Conservation (phyloP, 1,284 basidiomycete genomes). For the Gymnopus androsaceus region DNA sequence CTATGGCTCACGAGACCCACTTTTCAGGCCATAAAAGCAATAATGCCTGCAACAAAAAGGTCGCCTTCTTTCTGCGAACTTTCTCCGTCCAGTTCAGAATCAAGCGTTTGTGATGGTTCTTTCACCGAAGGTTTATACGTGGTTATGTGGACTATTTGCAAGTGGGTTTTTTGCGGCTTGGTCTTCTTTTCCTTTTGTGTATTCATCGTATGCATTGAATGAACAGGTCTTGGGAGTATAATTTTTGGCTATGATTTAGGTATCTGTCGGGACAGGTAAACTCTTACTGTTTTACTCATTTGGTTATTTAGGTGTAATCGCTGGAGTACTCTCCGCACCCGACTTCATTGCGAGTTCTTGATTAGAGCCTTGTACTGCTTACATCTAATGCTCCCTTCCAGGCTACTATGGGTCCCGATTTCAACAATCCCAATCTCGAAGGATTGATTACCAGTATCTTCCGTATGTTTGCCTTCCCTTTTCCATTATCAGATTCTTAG, state of each 20-base stretch:
- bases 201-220: conserved; percentile 31
- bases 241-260: conserved; percentile 46
- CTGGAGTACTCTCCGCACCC: conserved; percentile 36
- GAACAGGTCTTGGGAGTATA: conserved; percentile 45
- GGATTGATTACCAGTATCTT: conserved; percentile 44
- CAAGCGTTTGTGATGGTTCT: conserved; percentile 30
- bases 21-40: background rate
- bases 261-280: too few species aligned
- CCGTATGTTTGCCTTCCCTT: conserved; percentile 25
- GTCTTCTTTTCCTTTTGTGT: conserved; percentile 41
- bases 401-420: conserved; percentile 38
- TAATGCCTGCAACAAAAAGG: background rate
- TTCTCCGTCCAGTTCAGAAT: background rate
- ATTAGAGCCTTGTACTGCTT: conserved; percentile 1
- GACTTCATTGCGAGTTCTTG: conserved; percentile 29
- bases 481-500: background rate
- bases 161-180: conserved; percentile 28
- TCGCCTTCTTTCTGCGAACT: conserved; percentile 2
- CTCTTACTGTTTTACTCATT: too few species aligned
- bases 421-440: conserved; percentile 33
- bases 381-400: conserved; percentile 12
- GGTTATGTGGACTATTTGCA: conserved; percentile 63
- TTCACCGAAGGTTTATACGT: conserved; percentile 54
- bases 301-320: conserved; percentile 47
- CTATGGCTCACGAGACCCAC: conserved; percentile 1